phyloP scores from a whole-genome alignment of 164 flowering plant species.

The Taxillus chinensis region DNA sequence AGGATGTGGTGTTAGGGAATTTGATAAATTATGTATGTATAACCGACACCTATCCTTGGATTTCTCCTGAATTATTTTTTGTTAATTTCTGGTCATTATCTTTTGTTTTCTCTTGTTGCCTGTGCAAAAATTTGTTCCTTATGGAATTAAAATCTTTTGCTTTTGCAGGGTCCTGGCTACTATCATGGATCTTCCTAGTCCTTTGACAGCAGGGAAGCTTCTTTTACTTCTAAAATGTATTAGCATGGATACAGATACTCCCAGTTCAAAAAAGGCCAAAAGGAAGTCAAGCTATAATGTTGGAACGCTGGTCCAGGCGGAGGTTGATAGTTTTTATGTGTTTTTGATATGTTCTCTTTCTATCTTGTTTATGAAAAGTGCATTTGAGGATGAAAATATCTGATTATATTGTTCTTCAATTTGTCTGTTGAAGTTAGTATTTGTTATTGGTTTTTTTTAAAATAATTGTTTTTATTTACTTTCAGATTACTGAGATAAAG shows the following conservation, averaged over 20 bases:
- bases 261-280: conserved; percentile 68
- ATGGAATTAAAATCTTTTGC: neutral
- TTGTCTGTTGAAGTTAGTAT: neutral
- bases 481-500: conserved; percentile 71
- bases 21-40: too few relatives aligned
- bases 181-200: conserved; percentile 58
- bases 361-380: neutral
- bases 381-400: neutral
- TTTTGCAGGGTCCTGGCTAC: conserved; percentile 61
- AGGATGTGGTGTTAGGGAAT: too few relatives aligned
- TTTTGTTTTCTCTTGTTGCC: too few relatives aligned
- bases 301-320: conserved; percentile 81
- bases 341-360: neutral
- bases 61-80: too few relatives aligned
- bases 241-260: conserved; percentile 38
- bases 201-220: conserved; percentile 60
- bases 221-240: conserved; percentile 65
- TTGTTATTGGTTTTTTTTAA: neutral
- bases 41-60: too few relatives aligned
- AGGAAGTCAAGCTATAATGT: conserved; percentile 51
- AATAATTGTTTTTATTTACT: neutral
- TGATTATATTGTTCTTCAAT: neutral
- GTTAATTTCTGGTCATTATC: too few relatives aligned
- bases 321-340: conserved; percentile 34
- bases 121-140: too few relatives aligned